Conservation (phyloP, 352 stramenopile genomes). For the Globisporangium lucens region DNA sequence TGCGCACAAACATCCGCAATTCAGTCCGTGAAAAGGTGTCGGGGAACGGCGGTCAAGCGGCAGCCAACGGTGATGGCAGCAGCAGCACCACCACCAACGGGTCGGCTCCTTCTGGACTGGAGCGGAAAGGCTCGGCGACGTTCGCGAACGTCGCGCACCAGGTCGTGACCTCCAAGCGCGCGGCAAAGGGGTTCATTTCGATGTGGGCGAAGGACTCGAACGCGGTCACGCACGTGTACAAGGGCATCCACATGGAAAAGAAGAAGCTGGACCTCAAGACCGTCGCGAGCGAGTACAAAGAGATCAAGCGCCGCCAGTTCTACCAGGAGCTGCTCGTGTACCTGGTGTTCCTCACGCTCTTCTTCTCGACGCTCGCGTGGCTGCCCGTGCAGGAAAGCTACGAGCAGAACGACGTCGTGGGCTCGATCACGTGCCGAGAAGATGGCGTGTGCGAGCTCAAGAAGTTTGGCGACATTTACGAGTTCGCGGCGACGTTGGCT, state of each 20-base stretch:
- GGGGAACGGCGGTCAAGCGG: constrained; percentile 5
- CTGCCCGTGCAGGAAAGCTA: constrained; percentile 81
- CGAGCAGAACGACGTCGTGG: constrained; percentile 84
- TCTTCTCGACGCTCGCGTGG: constrained; percentile 79
- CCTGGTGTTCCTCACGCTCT: constrained; percentile 67
- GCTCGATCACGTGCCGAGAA: constrained; percentile 70
- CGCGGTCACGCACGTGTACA: constrained; percentile 58
- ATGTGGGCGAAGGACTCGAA: constrained; percentile 68
- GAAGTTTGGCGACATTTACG: constrained; percentile 75
- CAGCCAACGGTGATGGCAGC: not conserved
- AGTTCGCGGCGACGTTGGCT: constrained; percentile 53
- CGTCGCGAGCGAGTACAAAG: constrained; percentile 81
- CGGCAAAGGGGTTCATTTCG: constrained; percentile 61
- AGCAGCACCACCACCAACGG: not conserved
- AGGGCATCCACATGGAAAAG: constrained; percentile 88
- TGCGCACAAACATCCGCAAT: constrained; percentile 58
- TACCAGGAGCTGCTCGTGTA: constrained; percentile 89
- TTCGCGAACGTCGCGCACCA: constrained; percentile 78
- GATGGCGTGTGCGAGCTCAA: constrained; percentile 79
- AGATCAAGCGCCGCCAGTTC: constrained; percentile 85
- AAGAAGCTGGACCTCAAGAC: constrained; percentile 82
- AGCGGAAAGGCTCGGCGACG: constrained; percentile 25
- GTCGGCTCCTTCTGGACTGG: constrained; percentile 10
- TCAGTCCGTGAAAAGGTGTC: constrained; percentile 18
- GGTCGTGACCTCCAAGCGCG: constrained; percentile 67